A percentile compares a stretch with the other conserved stretches of the same genome.
Evolutionary conservation across 2,329 filamentous ascomycete genomes (phyloP).

Genomic region (Claviceps pazoutovae): DNA sequence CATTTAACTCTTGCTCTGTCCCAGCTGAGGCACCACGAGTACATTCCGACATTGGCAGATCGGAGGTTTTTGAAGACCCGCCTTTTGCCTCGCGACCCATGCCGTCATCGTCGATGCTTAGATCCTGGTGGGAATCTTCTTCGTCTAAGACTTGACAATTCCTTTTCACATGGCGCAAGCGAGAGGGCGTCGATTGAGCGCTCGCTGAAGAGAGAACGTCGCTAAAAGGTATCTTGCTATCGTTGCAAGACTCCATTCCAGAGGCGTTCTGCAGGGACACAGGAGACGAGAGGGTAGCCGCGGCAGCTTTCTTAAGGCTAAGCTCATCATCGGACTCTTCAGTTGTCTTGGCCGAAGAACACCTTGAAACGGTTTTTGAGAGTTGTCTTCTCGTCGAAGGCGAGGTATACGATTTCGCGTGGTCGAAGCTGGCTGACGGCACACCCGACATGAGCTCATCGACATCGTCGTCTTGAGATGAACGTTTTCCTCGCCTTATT

Average conservation of each 20-base stretch:
- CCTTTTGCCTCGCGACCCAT: background rate
- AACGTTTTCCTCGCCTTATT: background rate
- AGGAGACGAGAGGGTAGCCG: slow-evolving; percentile 14
- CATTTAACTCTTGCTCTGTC: background rate
- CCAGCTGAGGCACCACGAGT: background rate
- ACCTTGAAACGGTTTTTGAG: slow-evolving; percentile 4
- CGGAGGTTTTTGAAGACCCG: background rate
- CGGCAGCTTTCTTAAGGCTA: slow-evolving; percentile 5
- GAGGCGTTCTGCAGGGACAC: slow-evolving; percentile 12
- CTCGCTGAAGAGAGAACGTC: background rate
- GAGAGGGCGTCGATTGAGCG: slow-evolving; percentile 2
- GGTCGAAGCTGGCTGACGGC: slow-evolving; percentile 3
- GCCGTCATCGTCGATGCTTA: background rate
- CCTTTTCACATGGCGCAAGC: background rate
- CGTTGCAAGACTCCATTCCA: background rate
- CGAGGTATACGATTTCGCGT: background rate
- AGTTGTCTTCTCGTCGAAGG: slow-evolving; percentile 7
- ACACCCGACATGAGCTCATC: slow-evolving; percentile 8
- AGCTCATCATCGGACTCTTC: slow-evolving; percentile 8
- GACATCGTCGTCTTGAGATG: slow-evolving; percentile 3
- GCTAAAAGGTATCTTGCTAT: background rate
- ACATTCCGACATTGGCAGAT: background rate
- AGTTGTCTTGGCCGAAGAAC: background rate
- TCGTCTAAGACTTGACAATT: background rate
- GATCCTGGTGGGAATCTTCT: background rate